These are phyloP conservation scores for Blastocrithidia nonstop DNA, from an alignment of 208 protist species.

Conservation along the genomic window DNA sequence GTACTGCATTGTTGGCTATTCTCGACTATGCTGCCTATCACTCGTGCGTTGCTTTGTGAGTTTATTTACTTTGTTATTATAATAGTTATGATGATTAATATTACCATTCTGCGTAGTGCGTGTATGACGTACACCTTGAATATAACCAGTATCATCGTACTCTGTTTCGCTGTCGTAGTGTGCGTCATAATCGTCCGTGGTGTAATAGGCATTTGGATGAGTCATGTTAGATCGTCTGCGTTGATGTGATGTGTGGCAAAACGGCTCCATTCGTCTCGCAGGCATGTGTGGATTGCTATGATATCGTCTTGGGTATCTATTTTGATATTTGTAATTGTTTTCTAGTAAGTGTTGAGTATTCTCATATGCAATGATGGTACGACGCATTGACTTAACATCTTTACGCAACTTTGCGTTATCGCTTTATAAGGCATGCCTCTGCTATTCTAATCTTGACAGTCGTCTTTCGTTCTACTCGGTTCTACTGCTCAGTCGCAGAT, in stretches of 20 bases:
- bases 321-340: too few species aligned
- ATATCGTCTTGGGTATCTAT: too few species aligned
- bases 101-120: not conserved
- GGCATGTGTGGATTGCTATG: not conserved
- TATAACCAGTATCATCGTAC: too few species aligned
- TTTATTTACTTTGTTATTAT: too few species aligned
- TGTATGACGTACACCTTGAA: too few species aligned
- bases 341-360: too few species aligned
- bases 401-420: slow-evolving; percentile 54
- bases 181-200: not conserved
- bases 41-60: too few species aligned
- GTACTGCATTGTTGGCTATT: slow-evolving; percentile 2
- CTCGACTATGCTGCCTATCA: too few species aligned
- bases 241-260: not conserved
- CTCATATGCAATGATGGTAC: slow-evolving; percentile 73
- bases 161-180: not conserved
- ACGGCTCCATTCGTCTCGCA: not conserved
- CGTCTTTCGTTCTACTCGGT: slow-evolving; percentile 24
- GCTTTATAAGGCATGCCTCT: slow-evolving; percentile 21
- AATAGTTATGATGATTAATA: not conserved
- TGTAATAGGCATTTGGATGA: not conserved
- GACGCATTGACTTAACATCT: slow-evolving; percentile 71
- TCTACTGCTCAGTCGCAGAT: slow-evolving; percentile 47
- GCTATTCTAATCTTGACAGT: slow-evolving; percentile 12
- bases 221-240: too few species aligned